phyloP scores from a whole-genome alignment of 2,329 filamentous ascomycete genomes.

The Diaporthe aspalathi region DNA sequence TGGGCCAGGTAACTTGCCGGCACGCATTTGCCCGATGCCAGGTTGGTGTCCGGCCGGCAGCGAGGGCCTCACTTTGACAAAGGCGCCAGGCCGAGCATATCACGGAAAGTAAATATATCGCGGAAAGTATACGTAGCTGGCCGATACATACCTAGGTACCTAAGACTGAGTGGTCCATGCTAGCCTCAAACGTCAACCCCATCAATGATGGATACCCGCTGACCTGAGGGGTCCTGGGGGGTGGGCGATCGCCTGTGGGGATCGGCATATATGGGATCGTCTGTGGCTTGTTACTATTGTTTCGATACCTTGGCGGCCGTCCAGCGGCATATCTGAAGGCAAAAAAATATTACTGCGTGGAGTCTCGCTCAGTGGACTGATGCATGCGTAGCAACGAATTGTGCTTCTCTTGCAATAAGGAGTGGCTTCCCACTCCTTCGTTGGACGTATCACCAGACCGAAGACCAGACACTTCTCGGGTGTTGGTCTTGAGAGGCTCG shows the following conservation, averaged over 20 bases:
- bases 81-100: slow-evolving; percentile 38
- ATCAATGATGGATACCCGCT: slow-evolving; percentile 14
- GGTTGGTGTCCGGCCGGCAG: slow-evolving; percentile 5
- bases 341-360: background rate
- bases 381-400: background rate
- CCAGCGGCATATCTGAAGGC: background rate
- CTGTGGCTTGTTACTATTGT: slow-evolving; percentile 5
- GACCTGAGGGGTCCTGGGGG: background rate
- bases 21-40: background rate
- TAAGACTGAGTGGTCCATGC: background rate
- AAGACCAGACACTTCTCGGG: background rate
- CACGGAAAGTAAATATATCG: background rate
- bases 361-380: background rate
- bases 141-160: too few relatives aligned
- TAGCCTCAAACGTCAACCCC: slow-evolving; percentile 21
- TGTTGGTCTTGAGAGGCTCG: background rate
- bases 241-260: background rate
- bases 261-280: background rate
- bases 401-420: background rate
- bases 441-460: background rate
- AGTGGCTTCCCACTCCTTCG: background rate
- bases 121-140: too few relatives aligned
- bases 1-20: background rate
- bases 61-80: background rate
- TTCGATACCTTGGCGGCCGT: background rate